phyloP scores from a whole-genome alignment of 2,329 filamentous ascomycete species.

The Coniochaeta pulveracea region DNA sequence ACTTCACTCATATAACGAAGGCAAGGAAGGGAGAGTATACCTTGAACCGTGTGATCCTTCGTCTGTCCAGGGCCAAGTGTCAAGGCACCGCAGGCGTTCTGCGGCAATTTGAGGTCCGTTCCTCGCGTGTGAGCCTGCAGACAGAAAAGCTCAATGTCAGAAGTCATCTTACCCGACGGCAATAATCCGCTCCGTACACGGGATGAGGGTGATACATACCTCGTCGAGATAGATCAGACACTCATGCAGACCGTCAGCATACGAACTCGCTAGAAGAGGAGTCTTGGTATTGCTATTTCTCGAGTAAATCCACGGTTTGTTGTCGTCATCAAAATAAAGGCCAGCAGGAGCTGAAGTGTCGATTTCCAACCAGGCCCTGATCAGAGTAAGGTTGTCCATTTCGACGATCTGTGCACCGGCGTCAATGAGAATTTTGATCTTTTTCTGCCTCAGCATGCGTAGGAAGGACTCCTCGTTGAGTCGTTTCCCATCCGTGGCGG shows the following conservation, averaged over 20 bases:
- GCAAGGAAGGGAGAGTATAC: slow-evolving; percentile 19
- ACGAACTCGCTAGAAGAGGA: slow-evolving; percentile 41
- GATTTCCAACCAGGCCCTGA: slow-evolving; percentile 34
- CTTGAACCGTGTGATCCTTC: slow-evolving; percentile 52
- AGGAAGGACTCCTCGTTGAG: slow-evolving; percentile 35
- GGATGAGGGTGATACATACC: slow-evolving; percentile 8
- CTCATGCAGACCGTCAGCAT: slow-evolving; percentile 35
- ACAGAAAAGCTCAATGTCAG: no score
- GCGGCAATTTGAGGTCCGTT: slow-evolving; percentile 45
- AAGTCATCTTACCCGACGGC: no score
- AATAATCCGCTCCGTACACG: neutral
- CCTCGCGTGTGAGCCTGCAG: slow-evolving; percentile 48
- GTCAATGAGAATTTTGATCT: slow-evolving; percentile 48
- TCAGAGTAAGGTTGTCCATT: slow-evolving; percentile 40
- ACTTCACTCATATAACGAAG: no score
- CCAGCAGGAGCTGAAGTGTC: slow-evolving; percentile 31
- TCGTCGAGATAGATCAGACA: slow-evolving; percentile 51
- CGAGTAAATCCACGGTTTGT: slow-evolving; percentile 32
- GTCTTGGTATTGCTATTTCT: slow-evolving; percentile 17
- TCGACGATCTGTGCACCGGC: slow-evolving; percentile 54
- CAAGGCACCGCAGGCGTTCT: slow-evolving; percentile 33
- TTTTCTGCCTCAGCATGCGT: slow-evolving; percentile 16
- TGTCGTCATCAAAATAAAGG: slow-evolving; percentile 38
- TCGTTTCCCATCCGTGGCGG: slow-evolving; percentile 19
- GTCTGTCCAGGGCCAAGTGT: slow-evolving; percentile 45